These are phyloP conservation scores for Candida railenensis DNA, from an alignment of 805 yeast genomes.

Conservation along the genomic window DNA sequence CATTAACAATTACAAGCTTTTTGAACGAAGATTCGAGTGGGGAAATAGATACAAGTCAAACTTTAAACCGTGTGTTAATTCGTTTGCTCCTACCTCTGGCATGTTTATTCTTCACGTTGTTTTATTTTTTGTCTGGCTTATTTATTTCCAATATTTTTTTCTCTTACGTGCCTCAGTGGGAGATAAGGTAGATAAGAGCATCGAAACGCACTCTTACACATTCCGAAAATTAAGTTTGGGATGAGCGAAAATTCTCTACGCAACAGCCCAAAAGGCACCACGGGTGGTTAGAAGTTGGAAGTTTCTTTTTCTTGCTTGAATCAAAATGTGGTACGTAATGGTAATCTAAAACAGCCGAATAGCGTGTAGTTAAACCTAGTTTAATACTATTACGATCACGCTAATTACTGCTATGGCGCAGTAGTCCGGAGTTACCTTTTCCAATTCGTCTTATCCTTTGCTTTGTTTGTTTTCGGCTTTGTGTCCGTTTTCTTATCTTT, in stretches of 20 bases:
- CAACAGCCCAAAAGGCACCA: background rate
- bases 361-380: background rate
- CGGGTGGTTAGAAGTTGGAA: background rate
- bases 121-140: background rate
- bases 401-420: background rate
- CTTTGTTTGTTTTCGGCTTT: background rate
- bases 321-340: no score
- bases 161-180: conserved; percentile 1
- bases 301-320: background rate
- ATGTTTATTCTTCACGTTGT: background rate
- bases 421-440: background rate
- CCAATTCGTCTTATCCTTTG: background rate
- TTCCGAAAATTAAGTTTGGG: no score
- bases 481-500: background rate
- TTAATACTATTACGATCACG: background rate
- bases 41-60: background rate
- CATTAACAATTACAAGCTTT: background rate
- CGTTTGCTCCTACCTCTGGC: background rate
- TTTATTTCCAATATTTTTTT: background rate
- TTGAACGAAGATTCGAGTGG: background rate
- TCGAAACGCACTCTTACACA: no score
- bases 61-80: background rate
- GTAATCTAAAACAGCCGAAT: background rate
- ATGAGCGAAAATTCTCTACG: background rate
- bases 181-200: background rate